These are phyloP conservation scores for Nidula microcarpa DNA, from an alignment of 768 basidiomycete genomes.

Conservation along the genomic window DNA sequence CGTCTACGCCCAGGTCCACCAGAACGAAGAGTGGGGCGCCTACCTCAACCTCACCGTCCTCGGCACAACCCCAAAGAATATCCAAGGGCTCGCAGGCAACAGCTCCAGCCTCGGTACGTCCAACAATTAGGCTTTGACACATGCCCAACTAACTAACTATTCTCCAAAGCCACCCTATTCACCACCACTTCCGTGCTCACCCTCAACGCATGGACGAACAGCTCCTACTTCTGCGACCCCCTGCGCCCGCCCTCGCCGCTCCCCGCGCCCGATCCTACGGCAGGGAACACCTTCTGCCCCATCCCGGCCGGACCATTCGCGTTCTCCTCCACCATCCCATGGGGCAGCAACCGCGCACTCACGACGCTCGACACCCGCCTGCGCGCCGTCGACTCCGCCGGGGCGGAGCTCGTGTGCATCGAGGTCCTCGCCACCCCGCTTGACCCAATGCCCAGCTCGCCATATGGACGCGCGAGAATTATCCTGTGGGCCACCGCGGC, in stretches of 20 bases:
- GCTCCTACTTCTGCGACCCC: conserved; percentile 73
- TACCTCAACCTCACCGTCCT: conserved; percentile 73
- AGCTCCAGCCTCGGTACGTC: conserved; percentile 67
- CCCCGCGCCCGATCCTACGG: conserved; percentile 34
- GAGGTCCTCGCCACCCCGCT: conserved; percentile 78
- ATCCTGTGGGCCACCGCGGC: conserved; percentile 75
- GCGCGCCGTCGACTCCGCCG: conserved; percentile 84
- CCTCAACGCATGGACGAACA: conserved; percentile 66
- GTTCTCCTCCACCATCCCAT: conserved; percentile 71
- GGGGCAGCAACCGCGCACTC: conserved; percentile 62
- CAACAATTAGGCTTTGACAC: not conserved
- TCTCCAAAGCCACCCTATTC: conserved; percentile 74
- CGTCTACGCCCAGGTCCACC: conserved; percentile 70
- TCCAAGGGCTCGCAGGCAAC: conserved; percentile 55
- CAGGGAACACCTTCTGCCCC: conserved; percentile 64
- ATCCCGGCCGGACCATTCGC: conserved; percentile 77
- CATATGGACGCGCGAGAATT: conserved; percentile 63
- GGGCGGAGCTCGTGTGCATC: conserved; percentile 79
- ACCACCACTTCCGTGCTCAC: conserved; percentile 79
- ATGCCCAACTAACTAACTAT: conserved; percentile 2
- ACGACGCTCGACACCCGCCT: conserved; percentile 83
- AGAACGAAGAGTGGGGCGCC: conserved; percentile 33
- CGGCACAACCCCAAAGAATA: conserved; percentile 55
- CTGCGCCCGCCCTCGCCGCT: conserved; percentile 78
- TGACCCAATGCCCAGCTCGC: conserved; percentile 47